Evolutionary conservation across 2,329 filamentous ascomycete species (phyloP).

Genomic region (Alternaria conjuncta): DNA sequence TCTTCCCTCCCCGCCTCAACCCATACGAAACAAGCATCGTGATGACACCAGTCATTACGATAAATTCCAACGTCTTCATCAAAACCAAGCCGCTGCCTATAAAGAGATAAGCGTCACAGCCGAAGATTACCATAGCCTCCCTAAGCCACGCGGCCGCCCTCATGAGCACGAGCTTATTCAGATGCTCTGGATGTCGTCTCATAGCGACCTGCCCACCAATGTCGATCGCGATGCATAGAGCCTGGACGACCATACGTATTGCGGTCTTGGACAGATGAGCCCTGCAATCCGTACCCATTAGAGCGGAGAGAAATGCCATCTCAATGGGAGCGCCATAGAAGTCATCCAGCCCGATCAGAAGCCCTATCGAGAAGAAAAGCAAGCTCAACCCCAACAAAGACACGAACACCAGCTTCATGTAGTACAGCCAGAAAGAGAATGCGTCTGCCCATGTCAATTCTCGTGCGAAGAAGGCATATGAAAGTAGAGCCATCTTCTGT

Average conservation of each 20-base stretch:
- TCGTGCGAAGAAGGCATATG: neutral
- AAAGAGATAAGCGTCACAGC: neutral
- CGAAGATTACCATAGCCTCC: neutral
- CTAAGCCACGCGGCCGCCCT: neutral
- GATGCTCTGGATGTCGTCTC: neutral
- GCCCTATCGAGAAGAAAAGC: neutral
- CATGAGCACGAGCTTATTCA: neutral
- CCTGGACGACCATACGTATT: neutral
- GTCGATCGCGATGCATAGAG: neutral
- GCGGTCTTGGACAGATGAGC: neutral
- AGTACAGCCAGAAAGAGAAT: neutral
- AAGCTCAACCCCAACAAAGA: neutral
- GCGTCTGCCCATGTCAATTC: neutral
- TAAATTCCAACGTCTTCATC: neutral
- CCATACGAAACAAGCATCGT: neutral
- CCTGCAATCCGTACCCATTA: neutral
- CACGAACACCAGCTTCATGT: neutral
- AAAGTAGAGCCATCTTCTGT: neutral
- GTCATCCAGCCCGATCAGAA: neutral
- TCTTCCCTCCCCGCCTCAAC: neutral
- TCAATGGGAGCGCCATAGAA: neutral
- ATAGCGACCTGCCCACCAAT: neutral
- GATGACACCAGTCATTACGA: neutral
- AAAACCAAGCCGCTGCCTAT: accelerated
- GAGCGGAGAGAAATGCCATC: neutral